Percentiles rank a stretch among this genome's conserved stretches.
Conservation (phyloP, 108 stramenopile genomes). For the Cyclotella baltica region DNA sequence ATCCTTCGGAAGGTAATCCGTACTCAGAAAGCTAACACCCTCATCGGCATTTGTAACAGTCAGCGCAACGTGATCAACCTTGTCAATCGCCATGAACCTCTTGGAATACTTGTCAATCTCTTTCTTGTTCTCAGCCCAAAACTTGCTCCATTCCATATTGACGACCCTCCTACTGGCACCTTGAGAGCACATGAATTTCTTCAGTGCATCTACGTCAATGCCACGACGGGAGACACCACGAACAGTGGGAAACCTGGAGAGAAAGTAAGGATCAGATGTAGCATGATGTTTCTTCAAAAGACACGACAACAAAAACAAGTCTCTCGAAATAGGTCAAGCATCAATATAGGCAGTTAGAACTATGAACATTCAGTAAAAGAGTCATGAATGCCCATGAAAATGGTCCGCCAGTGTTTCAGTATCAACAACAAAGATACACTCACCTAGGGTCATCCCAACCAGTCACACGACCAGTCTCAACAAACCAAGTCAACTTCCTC, state of each 20-base stretch:
- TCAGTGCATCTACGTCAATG: slow-evolving; percentile 87
- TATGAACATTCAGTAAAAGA: slow-evolving; percentile 70
- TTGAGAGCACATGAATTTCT: slow-evolving; percentile 90
- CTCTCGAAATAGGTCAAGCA: slow-evolving; percentile 70
- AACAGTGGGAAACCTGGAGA: slow-evolving; percentile 90
- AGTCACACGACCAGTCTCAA: slow-evolving; percentile 92
- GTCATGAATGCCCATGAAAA: slow-evolving; percentile 75
- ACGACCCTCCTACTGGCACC: slow-evolving; percentile 91
- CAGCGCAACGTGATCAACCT: slow-evolving; percentile 66
- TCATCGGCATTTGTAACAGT: slow-evolving; percentile 77
- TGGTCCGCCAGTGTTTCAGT: slow-evolving; percentile 58
- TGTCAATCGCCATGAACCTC: slow-evolving; percentile 97
- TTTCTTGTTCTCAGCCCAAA: slow-evolving; percentile 98
- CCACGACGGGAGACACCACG: slow-evolving; percentile 95
- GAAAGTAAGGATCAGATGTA: slow-evolving; percentile 21
- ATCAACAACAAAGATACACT: background rate
- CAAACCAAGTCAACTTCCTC: slow-evolving; percentile 98
- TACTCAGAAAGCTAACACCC: slow-evolving; percentile 61
- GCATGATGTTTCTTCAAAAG: slow-evolving; percentile 37
- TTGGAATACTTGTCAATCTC: slow-evolving; percentile 92
- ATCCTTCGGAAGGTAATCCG: slow-evolving; percentile 93
- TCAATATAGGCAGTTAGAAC: slow-evolving; percentile 84
- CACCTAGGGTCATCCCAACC: slow-evolving; percentile 98
- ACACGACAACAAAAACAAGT: slow-evolving; percentile 24
- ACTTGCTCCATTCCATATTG: slow-evolving; percentile 98